A percentile compares a stretch with the other conserved stretches of the same genome.
phyloP scores from a whole-genome alignment of 169 alveolate genomes.

The Cryptosporidium meleagridis region DNA sequence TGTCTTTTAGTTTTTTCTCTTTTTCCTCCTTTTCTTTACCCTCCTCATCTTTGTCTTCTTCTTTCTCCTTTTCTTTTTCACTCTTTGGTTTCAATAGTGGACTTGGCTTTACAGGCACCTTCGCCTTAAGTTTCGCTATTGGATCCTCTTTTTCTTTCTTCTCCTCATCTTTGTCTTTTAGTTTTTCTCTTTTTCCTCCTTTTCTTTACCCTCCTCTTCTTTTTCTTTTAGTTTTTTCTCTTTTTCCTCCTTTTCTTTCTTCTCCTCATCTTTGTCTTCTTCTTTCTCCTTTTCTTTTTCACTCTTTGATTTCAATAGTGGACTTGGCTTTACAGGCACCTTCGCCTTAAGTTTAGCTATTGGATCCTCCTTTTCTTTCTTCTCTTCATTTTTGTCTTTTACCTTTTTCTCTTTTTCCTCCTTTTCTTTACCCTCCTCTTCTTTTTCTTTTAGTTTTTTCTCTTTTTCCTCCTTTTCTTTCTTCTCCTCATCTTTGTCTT shows the following conservation, averaged over 20 bases:
- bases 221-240: too few species aligned
- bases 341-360: slow-evolving; percentile 8
- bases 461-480: too few species aligned
- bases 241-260: too few species aligned
- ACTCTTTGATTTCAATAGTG: neutral
- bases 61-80: neutral
- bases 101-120: neutral
- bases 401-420: neutral
- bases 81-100: neutral
- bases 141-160: neutral
- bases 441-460: too few species aligned
- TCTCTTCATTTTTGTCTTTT: neutral
- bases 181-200: neutral
- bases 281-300: neutral
- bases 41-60: neutral
- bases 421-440: neutral
- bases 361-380: neutral
- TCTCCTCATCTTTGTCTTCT: neutral
- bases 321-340: neutral
- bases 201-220: neutral
- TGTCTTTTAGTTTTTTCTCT: too few species aligned
- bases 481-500: too few species aligned
- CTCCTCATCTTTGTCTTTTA: neutral
- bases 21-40: neutral
- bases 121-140: slow-evolving; percentile 2